Conservation (phyloP, 2,329 filamentous ascomycete genomes). For the Diaporthe ampelina region DNA sequence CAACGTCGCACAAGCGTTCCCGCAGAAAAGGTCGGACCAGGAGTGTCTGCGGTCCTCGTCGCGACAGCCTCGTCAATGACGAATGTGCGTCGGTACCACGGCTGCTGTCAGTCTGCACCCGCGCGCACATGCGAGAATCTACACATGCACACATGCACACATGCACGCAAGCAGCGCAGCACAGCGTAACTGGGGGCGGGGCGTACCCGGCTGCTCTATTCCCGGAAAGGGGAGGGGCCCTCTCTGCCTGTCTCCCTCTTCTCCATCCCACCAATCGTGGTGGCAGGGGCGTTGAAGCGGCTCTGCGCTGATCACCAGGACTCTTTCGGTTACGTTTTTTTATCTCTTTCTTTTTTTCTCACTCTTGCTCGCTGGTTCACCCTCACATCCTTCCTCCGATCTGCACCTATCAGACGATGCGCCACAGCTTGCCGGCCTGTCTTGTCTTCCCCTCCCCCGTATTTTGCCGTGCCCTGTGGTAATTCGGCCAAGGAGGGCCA, state of each 20-base stretch:
- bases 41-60: background rate
- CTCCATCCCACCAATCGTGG: background rate
- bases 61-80: constrained; percentile 12
- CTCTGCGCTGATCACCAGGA: constrained; percentile 26
- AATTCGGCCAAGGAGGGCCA: background rate
- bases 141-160: background rate
- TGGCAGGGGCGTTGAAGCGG: constrained; percentile 23
- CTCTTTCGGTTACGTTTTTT: background rate
- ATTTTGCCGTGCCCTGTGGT: background rate
- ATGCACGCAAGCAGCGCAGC: background rate
- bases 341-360: too few relatives aligned
- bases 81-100: background rate
- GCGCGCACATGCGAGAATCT: background rate
- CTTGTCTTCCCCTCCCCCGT: background rate
- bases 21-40: background rate
- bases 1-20: background rate
- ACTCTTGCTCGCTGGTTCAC: background rate
- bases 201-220: background rate
- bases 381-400: background rate
- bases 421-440: background rate
- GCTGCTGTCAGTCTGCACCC: constrained; percentile 2
- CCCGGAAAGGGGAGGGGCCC: background rate
- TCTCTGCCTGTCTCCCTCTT: too few relatives aligned
- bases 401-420: background rate
- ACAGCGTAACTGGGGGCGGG: background rate